Conservation (phyloP, 2,329 filamentous ascomycete genomes). For the Ceratocystis huliohia region DNA sequence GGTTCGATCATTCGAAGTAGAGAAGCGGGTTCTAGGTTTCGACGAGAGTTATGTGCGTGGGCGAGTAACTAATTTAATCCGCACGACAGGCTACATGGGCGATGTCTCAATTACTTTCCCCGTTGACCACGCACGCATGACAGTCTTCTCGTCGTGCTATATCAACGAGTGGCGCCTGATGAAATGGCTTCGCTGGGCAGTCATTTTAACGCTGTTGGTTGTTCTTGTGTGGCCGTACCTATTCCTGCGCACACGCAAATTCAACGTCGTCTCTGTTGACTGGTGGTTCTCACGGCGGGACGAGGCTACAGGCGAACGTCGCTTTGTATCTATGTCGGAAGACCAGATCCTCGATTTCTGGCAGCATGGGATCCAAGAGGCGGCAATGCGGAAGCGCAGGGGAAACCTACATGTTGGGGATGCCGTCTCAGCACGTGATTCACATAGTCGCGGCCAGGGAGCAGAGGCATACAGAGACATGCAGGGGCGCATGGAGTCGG, state of each 20-base stretch:
- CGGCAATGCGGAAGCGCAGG: constrained; percentile 46
- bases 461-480: constrained; percentile 42
- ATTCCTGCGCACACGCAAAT: constrained; percentile 53
- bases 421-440: constrained; percentile 28
- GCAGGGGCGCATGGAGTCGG: constrained; percentile 41
- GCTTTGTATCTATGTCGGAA: constrained; percentile 43
- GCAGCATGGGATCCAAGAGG: constrained; percentile 45
- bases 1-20: constrained; percentile 45
- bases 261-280: constrained; percentile 48
- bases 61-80: constrained; percentile 44
- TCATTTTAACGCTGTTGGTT: constrained; percentile 55
- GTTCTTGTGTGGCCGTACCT: constrained; percentile 59
- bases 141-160: constrained; percentile 50
- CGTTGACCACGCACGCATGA: constrained; percentile 41
- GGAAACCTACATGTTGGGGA: constrained; percentile 43
- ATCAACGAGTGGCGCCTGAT: constrained; percentile 54
- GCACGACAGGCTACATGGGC: constrained; percentile 55
- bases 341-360: constrained; percentile 52
- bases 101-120: constrained; percentile 47
- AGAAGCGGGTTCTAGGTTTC: constrained; percentile 45
- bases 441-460: constrained; percentile 34
- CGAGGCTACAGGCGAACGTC: constrained; percentile 28
- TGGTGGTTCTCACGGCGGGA: constrained; percentile 43
- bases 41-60: constrained; percentile 41
- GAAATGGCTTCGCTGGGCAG: constrained; percentile 50